Percentiles rank a stretch among this genome's conserved stretches.
These are phyloP conservation scores for Ustilago hordei DNA, from an alignment of 1,284 basidiomycete genomes.

Conservation along the genomic window DNA sequence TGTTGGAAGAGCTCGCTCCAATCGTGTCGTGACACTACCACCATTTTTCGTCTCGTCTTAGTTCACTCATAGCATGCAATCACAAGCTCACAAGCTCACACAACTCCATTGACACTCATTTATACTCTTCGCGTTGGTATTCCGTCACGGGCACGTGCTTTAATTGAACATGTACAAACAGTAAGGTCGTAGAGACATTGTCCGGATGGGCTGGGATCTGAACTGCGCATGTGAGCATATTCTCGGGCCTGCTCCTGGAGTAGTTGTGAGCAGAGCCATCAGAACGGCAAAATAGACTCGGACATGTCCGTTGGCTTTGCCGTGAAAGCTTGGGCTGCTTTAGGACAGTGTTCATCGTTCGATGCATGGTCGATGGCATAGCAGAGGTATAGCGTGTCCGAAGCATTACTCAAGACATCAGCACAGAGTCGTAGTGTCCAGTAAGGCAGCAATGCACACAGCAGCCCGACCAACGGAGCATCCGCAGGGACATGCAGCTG, in stretches of 20 bases:
- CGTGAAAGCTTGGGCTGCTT: constrained; percentile 39
- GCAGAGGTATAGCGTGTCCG: constrained; percentile 87
- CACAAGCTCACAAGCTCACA: not conserved
- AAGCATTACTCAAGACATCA: constrained; percentile 81
- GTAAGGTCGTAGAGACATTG: not conserved
- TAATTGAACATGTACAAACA: constrained; percentile 7
- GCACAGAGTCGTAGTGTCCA: constrained; percentile 85
- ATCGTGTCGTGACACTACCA: no score
- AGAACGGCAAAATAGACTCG: constrained; percentile 45
- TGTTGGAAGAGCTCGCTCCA: no score
- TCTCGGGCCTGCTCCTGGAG: not conserved
- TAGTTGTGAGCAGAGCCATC: not conserved
- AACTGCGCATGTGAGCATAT: not conserved
- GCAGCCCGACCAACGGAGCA: constrained; percentile 80
- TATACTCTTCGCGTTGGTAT: not conserved
- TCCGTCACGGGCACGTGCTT: constrained; percentile 5
- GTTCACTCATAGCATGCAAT: not conserved
- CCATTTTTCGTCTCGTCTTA: not conserved
- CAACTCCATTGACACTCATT: not conserved
- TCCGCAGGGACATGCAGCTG: constrained; percentile 81
- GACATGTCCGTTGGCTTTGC: constrained; percentile 33
- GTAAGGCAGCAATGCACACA: constrained; percentile 83
- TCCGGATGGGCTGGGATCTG: not conserved
- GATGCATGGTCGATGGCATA: constrained; percentile 86
- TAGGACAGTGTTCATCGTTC: constrained; percentile 49